Evolutionary conservation across 1,284 basidiomycete genomes (phyloP), one percentile per base, ranked within the genome.

Genomic region (Austroboletus niveus): DNA sequence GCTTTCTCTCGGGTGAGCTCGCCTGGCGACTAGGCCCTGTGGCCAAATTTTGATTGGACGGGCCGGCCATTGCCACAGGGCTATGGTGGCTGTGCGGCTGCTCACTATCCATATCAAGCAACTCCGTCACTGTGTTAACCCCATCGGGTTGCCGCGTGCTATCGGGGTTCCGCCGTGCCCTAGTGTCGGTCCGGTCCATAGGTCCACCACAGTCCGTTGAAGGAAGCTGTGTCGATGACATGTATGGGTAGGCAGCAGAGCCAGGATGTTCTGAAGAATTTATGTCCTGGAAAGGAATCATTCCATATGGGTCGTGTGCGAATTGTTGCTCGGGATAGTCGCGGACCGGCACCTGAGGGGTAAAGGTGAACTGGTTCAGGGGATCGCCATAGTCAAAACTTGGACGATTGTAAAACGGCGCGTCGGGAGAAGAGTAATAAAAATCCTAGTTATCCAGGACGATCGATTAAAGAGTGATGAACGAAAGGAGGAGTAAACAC

Each of bases 1-100:
- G 60, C 44, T 51, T 63, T 30, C 49, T 58, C 14, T 60, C 60
- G 45, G 63, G 63, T 11, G 60, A 66, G 5, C 34, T 45, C 49
- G 62, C 58, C 8, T 20, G 42, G 29, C 41, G 55, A 42, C 53
- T 62, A 6, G 63, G 50, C 5, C 51, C 42, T 38, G 57, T 14
- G 17, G 24, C 5, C 20, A 45, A 42, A 32, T 8, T 24, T 35
- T 58, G 52, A 30, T 45, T 53, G 44, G 57, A 30, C 4, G 41
- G 17, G 5, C 29, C 29, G 29, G 51, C 34, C 40, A 22, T 43
- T 10, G 39, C 54, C 51, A 67, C 63, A 62, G 54, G 44, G 36
- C 47, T 32, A 12, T 38, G 29, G 46, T 60, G 61, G 65, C 63
- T 64, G 49, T 60, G 42, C 31, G n/a, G 39, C 17, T 29, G 29